Conservation (phyloP, 352 stramenopile species). For the Aphanomyces astaci region DNA sequence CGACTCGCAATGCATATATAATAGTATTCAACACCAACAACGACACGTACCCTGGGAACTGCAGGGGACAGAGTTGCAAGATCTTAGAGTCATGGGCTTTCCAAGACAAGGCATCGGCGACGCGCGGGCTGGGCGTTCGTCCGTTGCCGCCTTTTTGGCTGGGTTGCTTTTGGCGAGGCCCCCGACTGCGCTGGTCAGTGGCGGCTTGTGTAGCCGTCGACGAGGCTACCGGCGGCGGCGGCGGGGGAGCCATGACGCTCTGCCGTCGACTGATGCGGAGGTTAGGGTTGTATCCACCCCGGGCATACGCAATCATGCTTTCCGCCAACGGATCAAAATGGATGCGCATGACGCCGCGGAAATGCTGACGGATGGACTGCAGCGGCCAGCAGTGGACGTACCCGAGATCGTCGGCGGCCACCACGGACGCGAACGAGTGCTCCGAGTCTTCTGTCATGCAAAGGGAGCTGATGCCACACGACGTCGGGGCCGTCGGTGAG, state of each 20-base stretch:
- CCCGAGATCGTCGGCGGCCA: slow-evolving; percentile 9
- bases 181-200: too few species aligned
- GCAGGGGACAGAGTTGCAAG: slow-evolving; percentile 31
- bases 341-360: neutral
- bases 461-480: slow-evolving; percentile 25
- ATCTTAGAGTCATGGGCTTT: slow-evolving; percentile 36
- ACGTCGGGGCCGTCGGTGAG: neutral
- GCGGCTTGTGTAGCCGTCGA: too few species aligned
- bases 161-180: neutral
- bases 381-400: slow-evolving; percentile 14
- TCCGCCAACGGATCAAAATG: slow-evolving; percentile 15
- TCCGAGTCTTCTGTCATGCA: slow-evolving; percentile 23
- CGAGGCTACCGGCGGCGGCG: too few species aligned
- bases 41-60: slow-evolving; percentile 30
- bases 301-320: slow-evolving; percentile 20
- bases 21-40: too few species aligned
- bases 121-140: slow-evolving; percentile 18
- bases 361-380: neutral
- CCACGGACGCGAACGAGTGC: neutral
- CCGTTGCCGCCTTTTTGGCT: neutral
- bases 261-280: neutral
- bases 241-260: neutral
- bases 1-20: too few species aligned
- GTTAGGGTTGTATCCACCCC: slow-evolving; percentile 21
- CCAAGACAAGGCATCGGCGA: slow-evolving; percentile 34